Evolutionary conservation across 257 asterid species (phyloP).

Genomic region (Nicotiana obtusifolia): DNA sequence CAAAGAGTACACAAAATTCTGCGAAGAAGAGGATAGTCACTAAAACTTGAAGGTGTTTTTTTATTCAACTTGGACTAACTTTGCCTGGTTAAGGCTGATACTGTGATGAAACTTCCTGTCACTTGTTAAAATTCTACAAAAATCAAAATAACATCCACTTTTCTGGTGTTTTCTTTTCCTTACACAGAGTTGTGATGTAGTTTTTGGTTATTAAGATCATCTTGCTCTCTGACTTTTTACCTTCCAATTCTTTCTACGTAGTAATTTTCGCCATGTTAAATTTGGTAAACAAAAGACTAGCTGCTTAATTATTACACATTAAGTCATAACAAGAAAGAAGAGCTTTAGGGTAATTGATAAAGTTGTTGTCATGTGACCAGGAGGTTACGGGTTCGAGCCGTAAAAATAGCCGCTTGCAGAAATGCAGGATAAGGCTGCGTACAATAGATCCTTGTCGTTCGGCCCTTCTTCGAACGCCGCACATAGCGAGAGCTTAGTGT

Average conservation of each 20-base stretch:
- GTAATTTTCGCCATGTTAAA: not conserved
- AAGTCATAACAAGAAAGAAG: too few relatives aligned
- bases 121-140: not conserved
- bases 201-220: not conserved
- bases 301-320: too few relatives aligned
- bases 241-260: not conserved
- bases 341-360: too few relatives aligned
- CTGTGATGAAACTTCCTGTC: not conserved
- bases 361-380: too few relatives aligned
- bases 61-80: constrained; percentile 6
- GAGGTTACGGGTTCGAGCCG: too few relatives aligned
- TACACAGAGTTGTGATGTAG: not conserved
- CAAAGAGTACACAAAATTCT: constrained; percentile 68
- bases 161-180: not conserved
- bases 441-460: too few relatives aligned
- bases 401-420: too few relatives aligned
- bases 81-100: constrained; percentile 5
- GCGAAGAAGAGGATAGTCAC: constrained; percentile 73
- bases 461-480: too few relatives aligned
- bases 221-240: not conserved
- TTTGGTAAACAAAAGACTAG: not conserved
- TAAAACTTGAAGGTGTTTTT: constrained; percentile 30
- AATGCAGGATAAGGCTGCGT: too few relatives aligned
- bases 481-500: too few relatives aligned
- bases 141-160: not conserved